Base-by-base conservation (phyloP, 495 filamentous ascomycete species). In the Lasiosphaeria ovina region DNA sequence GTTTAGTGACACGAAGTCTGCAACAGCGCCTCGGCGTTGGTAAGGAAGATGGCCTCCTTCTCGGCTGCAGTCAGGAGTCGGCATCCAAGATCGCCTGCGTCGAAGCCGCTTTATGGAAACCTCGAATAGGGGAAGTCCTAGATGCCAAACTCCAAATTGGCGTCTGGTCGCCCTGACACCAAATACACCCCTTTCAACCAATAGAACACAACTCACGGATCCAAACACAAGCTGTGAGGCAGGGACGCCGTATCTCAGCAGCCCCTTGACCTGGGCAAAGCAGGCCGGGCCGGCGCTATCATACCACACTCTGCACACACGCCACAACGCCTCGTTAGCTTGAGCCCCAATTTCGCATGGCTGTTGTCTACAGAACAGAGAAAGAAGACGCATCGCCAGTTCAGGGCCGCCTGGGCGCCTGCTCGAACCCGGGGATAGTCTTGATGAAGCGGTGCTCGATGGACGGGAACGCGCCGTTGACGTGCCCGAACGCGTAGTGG, bases 231-330 rank as follows among this genome's bases (percentile, higher is more conserved):
- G 35, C 56, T 58, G 56, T 4, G 56, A 51, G 35, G 11, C 51
- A 16, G 56, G 56, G 8, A 58, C 56, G 4, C 44, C 40, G 9
- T 51, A 58, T 48, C 42, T 44, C 45, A 58, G 5, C 33, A 58
- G 34, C 12, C 56, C 56, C 7, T 58, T 58, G 44, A 58, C 56
- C 33, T 58, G 45, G 47, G 32, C 45, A 51, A 58, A 58, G 34
- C 51, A 58, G 17, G 56, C 51, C 4, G 56, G 56, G 14, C 56
- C 56, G 14, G 56, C 56, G 33, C 56, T 58, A 24, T 58, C 56
- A 38, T 58, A 58, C 56, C 56, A 58, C 6, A 58, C 33, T 35
- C 56, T 58, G 24, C n/a, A n/a, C n/a, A n/a, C n/a, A n/a, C n/a
- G n/a, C n/a, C n/a, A n/a, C n/a, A 51, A 58, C 17, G 14, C 45